Conservation (phyloP, 257 asterid genomes). For the Jacaranda copaia region DNA sequence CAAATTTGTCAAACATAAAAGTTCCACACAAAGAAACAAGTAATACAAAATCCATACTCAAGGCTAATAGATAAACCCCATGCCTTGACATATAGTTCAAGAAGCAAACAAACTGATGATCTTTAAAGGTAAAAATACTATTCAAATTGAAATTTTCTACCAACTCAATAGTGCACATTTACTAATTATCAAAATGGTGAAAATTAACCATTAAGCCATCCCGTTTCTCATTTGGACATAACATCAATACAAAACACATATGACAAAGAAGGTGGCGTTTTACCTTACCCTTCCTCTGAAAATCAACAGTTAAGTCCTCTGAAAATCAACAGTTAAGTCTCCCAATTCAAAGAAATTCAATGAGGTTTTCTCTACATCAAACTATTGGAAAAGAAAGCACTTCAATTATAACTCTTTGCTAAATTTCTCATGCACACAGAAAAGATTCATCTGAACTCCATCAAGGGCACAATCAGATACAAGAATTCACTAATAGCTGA, state of each 20-base stretch:
- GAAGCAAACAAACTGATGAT: slow-evolving; percentile 24
- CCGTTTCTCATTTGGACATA: not conserved
- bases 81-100: not conserved
- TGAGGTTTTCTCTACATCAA: not conserved
- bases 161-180: not conserved
- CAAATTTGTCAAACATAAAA: slow-evolving; percentile 39
- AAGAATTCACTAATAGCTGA: not conserved
- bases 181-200: not conserved
- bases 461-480: not conserved
- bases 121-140: not conserved
- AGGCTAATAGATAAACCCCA: not conserved
- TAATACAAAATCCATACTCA: not conserved
- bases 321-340: slow-evolving; percentile 10
- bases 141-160: not conserved
- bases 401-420: slow-evolving; percentile 1
- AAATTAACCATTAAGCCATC: not conserved
- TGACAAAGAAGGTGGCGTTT: not conserved
- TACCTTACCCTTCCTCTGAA: slow-evolving; percentile 1
- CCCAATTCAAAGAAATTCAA: slow-evolving; percentile 3
- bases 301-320: too few relatives aligned
- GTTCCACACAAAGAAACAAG: slow-evolving; percentile 4
- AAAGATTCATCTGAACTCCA: slow-evolving; percentile 15
- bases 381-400: not conserved
- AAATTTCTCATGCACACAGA: not conserved
- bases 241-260: slow-evolving; percentile 5